Evolutionary conservation across 176 grass and related monocot genomes (phyloP), one percentile per base, ranked within the genome.

Genomic region (Hordeum marinum): DNA sequence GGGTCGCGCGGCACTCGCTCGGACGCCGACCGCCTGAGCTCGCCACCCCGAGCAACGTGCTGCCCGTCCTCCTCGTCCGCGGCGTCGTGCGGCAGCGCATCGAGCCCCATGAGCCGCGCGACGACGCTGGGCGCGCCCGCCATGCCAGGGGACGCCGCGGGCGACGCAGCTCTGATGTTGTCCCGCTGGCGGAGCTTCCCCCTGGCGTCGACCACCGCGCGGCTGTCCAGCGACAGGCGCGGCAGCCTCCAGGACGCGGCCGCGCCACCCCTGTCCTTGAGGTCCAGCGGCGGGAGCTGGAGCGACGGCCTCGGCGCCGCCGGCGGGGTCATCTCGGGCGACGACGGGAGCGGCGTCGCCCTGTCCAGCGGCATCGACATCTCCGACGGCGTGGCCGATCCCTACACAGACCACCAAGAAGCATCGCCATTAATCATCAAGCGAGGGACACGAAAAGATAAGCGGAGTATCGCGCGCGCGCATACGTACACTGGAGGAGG

Each of bases 21-120:
- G 7, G 96, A 98, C 3, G 89, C 93, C 1, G 96, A 98, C 77
- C 96, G 89, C 74, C 91, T 85, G 8, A 98, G 96, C 88, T 93
- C 88, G 2, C 69, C 76, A 0, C 61, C 81, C 1, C 76, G 15
- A 0, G 18, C 25, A 8, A 3, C 3, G 23, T 39, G 37, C 78
- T 73, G 18, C 18, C 68, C 70, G 1, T 48, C 55, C 26, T 81
- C 40, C 15, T 11, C 88, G 4, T 11, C 86, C 4, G 8, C 61
- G 0, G 7, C 45, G 0, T 54, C 63, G 62, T 77, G 72, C 21
- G 93, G 91, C 9, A 99, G 90, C 46, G 48, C 87, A 57, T 96
- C 93, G 68, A 99, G 93, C 20, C 96, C 96, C 96, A 99, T 99
- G 24, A 99, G 86, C 59, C 96, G 81, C 21, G 91, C 96, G 63